Conservation (phyloP, 768 basidiomycete species). For the Hericium erinaceus region DNA sequence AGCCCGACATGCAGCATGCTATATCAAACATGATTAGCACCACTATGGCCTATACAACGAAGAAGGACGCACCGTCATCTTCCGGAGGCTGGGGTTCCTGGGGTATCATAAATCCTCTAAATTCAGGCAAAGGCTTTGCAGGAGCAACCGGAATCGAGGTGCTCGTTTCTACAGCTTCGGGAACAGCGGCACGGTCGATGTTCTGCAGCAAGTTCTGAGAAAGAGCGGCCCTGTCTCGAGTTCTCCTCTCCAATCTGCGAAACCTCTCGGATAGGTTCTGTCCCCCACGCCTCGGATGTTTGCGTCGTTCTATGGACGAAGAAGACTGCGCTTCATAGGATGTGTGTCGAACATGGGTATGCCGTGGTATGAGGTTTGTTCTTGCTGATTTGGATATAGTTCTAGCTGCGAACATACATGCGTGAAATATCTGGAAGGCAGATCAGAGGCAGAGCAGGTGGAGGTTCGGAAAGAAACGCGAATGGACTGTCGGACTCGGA, state of each 20-base stretch:
- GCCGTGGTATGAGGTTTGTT: background rate
- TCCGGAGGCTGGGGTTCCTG: constrained; percentile 51
- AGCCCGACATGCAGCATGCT: constrained; percentile 97
- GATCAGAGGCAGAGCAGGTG: background rate
- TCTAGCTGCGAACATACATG: background rate
- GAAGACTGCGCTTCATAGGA: background rate
- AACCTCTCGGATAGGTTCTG: constrained; percentile 55
- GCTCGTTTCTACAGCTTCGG: background rate
- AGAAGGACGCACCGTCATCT: constrained; percentile 46
- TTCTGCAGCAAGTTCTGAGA: constrained; percentile 17
- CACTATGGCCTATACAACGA: background rate
- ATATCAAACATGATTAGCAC: background rate
- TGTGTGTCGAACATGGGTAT: background rate
- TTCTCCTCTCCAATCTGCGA: constrained; percentile 42
- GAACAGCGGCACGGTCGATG: constrained; percentile 2
- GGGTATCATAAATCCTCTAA: constrained; percentile 52
- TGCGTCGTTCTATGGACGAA: constrained; percentile 5
- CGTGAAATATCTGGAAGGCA: background rate
- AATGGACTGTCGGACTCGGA: too few species aligned
- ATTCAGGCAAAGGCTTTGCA: constrained; percentile 21
- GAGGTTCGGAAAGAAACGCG: background rate
- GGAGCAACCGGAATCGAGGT: too few species aligned
- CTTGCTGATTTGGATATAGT: background rate
- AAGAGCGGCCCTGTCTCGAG: constrained; percentile 35
- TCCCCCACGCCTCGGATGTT: constrained; percentile 33